These are phyloP conservation scores for Blastobotrys americana DNA, from an alignment of 805 yeast species.

Conservation along the genomic window DNA sequence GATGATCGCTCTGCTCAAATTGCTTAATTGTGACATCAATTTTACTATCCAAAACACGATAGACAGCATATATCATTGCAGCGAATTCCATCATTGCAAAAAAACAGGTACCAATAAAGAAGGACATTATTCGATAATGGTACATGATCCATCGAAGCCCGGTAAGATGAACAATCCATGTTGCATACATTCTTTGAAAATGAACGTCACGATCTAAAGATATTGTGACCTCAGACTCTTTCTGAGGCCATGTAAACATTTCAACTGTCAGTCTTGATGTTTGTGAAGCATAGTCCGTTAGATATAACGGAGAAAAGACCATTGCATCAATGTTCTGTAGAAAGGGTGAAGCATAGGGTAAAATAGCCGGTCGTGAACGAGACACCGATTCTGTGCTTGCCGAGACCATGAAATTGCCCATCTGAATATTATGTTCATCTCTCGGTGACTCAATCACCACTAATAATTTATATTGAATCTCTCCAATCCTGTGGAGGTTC, in stretches of 20 bases:
- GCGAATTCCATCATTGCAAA: constrained; percentile 7
- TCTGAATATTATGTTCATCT: constrained; percentile 21
- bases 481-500: constrained; percentile 10
- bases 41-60: not conserved
- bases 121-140: constrained; percentile 19
- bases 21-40: not conserved
- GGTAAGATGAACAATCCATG: constrained; percentile 26
- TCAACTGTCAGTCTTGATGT: constrained; percentile 19
- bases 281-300: constrained; percentile 24
- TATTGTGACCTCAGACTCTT: constrained; percentile 15
- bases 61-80: not conserved
- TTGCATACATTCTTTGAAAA: constrained; percentile 19
- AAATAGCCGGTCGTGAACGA: constrained; percentile 24
- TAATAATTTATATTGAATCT: constrained; percentile 23
- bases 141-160: constrained; percentile 29
- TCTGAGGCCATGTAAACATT: constrained; percentile 18
- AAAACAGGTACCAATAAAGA: constrained; percentile 21
- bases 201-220: constrained; percentile 22
- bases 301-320: constrained; percentile 25
- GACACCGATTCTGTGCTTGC: constrained; percentile 9
- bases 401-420: constrained; percentile 30
- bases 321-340: constrained; percentile 25
- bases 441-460: constrained; percentile 29
- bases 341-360: constrained; percentile 27
- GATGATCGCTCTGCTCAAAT: not conserved